Base-by-base conservation (phyloP, 1,139 yeast species). In the Maudiozyma humilis region DNA sequence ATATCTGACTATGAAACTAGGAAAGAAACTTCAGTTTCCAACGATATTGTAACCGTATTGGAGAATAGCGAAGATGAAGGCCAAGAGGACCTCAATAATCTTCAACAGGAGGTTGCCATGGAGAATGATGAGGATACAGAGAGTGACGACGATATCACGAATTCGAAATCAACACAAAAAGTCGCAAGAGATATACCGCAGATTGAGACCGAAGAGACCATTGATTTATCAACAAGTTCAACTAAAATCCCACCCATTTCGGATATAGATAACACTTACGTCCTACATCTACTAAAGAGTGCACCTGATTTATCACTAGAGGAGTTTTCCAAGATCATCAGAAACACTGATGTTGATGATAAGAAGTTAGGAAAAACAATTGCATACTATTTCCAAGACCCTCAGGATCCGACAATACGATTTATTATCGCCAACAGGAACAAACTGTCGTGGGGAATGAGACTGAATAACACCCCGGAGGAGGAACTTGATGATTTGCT, bases 361-460 rank as follows among this genome's bases (percentile, higher is more conserved):
- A 60, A 70, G 42, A 67, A 63, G 13, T 69, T 79, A 35, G 85
- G 79, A 49, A 71, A 71, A 40, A 72, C 70, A 16, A 57, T 84
- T 13, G 63, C 73, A 62, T 75, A 70, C 35, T 50, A 76, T 6
- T 64, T 81, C 36, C 77, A 75, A 14, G 70, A 69, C 46, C 78
- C 76, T 36, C 68, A 77, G 44, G 66, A 71, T 36, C 74, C 70
- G 0, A 56, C 82, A 8, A 72, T 78, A 8, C 70, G 72, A 35
- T 54, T 63, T 8, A 59, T 84, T 27, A 64, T 77, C 15, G 67
- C 69, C 34, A 82, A 86, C 53, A 61, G 82, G 46, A 65, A 16
- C 13, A 38, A 29, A 30, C 8, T 47, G 16, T 36, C 39, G 12
- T 82, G 79, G 75, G 76, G 80, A 32, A 66, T 75, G 1, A 67